These are phyloP conservation scores for Dothideomycetes sp. DNA, from an alignment of 2,329 filamentous ascomycete genomes.

Conservation along the genomic window DNA sequence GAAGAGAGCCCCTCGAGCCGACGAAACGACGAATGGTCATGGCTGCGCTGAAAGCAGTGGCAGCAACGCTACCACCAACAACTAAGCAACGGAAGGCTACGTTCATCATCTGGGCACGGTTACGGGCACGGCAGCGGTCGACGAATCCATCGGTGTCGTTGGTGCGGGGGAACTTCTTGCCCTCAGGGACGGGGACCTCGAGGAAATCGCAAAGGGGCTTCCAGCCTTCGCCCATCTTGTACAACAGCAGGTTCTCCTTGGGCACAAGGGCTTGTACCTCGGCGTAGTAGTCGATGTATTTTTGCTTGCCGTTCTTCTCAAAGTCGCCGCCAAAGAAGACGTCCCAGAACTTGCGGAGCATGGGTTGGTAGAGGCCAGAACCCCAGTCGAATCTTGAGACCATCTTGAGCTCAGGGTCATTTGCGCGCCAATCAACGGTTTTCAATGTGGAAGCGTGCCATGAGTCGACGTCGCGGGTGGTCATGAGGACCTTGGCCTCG, in stretches of 20 bases:
- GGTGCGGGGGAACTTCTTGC: slow-evolving; percentile 42
- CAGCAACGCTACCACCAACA: slow-evolving; percentile 40
- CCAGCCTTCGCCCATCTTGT: slow-evolving; percentile 47
- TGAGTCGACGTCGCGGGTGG: slow-evolving; percentile 55
- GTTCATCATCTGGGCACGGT: slow-evolving; percentile 49
- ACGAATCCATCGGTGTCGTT: slow-evolving; percentile 49
- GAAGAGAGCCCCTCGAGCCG: slow-evolving; percentile 18
- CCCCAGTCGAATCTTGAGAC: slow-evolving; percentile 53
- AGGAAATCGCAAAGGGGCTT: slow-evolving; percentile 47
- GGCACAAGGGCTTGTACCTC: slow-evolving; percentile 41
- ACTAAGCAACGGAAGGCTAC: slow-evolving; percentile 43
- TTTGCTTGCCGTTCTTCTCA: slow-evolving; percentile 53
- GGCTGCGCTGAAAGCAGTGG: slow-evolving; percentile 29
- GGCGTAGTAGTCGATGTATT: slow-evolving; percentile 49
- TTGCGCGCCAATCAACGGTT: slow-evolving; percentile 59
- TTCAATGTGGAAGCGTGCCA: slow-evolving; percentile 57
- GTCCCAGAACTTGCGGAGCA: slow-evolving; percentile 57
- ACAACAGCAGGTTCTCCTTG: slow-evolving; percentile 44
- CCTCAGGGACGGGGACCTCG: slow-evolving; percentile 40
- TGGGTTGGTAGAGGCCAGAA: slow-evolving; percentile 58
- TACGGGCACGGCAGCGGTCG: slow-evolving; percentile 43
- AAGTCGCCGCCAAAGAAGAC: slow-evolving; percentile 61
- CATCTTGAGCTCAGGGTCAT: slow-evolving; percentile 50
- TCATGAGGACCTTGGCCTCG: slow-evolving; percentile 62
- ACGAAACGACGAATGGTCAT: slow-evolving; percentile 29